Conservation (phyloP, 2,329 filamentous ascomycete genomes). For the Aaosphaeria arxii region DNA sequence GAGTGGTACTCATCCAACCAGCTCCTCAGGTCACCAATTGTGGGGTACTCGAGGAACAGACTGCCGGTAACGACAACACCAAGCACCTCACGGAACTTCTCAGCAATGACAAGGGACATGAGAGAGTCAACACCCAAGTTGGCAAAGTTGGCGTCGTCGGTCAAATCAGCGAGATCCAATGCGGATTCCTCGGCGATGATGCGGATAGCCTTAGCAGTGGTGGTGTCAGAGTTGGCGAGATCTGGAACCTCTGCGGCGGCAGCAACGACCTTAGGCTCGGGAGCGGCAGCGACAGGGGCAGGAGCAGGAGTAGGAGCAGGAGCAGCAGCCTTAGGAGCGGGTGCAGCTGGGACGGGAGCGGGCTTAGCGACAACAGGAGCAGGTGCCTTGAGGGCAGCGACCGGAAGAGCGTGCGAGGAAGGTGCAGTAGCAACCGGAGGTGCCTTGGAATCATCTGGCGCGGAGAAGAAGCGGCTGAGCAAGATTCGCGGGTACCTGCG, state of each 20-base stretch:
- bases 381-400: neutral
- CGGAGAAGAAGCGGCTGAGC: conserved; percentile 18
- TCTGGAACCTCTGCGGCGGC: neutral
- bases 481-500: conserved; percentile 15
- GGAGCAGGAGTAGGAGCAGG: neutral
- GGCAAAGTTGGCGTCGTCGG: conserved; percentile 17
- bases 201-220: conserved; percentile 7
- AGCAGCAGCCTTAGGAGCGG: neutral
- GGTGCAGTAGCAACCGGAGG: neutral
- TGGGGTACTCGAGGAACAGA: conserved; percentile 22
- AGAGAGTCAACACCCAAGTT: conserved; percentile 27
- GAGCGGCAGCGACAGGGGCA: conserved; percentile 1
- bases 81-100: conserved; percentile 18
- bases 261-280: conserved; percentile 1
- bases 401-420: neutral
- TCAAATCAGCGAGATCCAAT: conserved; percentile 13
- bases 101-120: conserved; percentile 18
- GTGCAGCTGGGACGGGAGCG: neutral
- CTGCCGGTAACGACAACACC: conserved; percentile 11
- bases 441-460: conserved; percentile 7
- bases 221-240: conserved; percentile 1
- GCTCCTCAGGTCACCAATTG: conserved; percentile 14
- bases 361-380: neutral
- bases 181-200: conserved; percentile 20
- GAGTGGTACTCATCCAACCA: conserved; percentile 16